These are phyloP conservation scores for Dryadomyces sulphureus DNA, from an alignment of 2,329 filamentous ascomycete species.

Conservation along the genomic window DNA sequence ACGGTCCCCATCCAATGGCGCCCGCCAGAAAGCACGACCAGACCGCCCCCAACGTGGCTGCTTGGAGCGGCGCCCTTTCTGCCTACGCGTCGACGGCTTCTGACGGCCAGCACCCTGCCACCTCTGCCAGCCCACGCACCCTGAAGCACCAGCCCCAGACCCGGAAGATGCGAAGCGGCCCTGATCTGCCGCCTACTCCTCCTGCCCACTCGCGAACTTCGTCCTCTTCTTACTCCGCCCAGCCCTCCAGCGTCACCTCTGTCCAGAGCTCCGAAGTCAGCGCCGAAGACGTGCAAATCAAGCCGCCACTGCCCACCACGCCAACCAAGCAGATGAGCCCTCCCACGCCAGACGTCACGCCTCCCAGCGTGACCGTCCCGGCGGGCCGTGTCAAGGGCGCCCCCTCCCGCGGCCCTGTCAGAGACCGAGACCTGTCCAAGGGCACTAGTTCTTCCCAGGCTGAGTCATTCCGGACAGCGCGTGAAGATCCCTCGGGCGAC, in stretches of 20 bases:
- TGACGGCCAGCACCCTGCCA: constrained; percentile 20
- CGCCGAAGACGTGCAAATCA: constrained; percentile 21
- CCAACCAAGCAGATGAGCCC: constrained; percentile 52
- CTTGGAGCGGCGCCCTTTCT: constrained; percentile 15
- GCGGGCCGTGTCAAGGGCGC: constrained; percentile 23
- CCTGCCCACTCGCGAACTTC: constrained; percentile 45
- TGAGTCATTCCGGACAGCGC: constrained; percentile 59
- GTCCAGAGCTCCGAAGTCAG: constrained; percentile 23
- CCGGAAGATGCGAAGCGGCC: constrained; percentile 25
- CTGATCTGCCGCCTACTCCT: constrained; percentile 46
- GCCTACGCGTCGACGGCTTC: constrained; percentile 6
- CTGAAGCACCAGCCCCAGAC: constrained; percentile 30
- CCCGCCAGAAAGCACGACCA: constrained; percentile 11
- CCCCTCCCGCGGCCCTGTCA: constrained; percentile 26
- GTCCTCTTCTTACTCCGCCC: constrained; percentile 32
- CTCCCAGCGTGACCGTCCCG: constrained; percentile 33
- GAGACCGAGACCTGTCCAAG: constrained; percentile 35
- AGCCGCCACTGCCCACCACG: constrained; percentile 31
- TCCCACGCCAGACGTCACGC: constrained; percentile 63
- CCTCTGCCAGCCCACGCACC: constrained; percentile 22
- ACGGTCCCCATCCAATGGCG: constrained; percentile 4
- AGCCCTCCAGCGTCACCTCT: constrained; percentile 25
- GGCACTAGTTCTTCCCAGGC: constrained; percentile 44
- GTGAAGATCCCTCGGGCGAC: constrained; percentile 45
- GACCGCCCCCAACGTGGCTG: constrained; percentile 5